phyloP scores from a whole-genome alignment of 148 eudicot genomes.

The Rhododendron ferrugineum region DNA sequence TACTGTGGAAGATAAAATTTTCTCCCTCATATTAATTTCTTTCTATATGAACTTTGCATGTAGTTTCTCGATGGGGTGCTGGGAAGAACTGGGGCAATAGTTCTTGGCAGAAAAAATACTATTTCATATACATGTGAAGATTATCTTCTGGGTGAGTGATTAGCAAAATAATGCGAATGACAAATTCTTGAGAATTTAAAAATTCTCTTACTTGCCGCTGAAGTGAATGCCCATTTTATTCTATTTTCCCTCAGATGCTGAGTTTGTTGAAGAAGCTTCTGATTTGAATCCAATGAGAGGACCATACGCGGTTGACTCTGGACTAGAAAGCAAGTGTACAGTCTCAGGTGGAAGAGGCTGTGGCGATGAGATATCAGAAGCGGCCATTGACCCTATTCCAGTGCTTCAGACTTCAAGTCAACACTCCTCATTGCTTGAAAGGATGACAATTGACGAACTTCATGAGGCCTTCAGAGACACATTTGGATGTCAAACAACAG shows the following conservation, averaged over 20 bases:
- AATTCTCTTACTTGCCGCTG: not conserved
- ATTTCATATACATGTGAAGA: slow-evolving; percentile 14
- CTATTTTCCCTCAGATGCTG: slow-evolving; percentile 13
- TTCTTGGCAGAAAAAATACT: slow-evolving; percentile 6
- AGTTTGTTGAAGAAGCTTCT: slow-evolving; percentile 12
- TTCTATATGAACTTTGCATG: not conserved
- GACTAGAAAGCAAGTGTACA: slow-evolving; percentile 1
- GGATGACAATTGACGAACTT: slow-evolving; percentile 12
- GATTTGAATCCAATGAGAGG: slow-evolving; percentile 12
- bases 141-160: slow-evolving; percentile 19
- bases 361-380: slow-evolving; percentile 5
- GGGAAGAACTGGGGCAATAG: slow-evolving; percentile 1
- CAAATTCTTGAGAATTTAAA: not conserved
- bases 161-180: not conserved
- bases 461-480: slow-evolving; percentile 13
- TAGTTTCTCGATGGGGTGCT: slow-evolving; percentile 17
- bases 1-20: not conserved
- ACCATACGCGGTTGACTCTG: not conserved
- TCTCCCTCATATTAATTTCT: not conserved
- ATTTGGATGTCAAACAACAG: slow-evolving; percentile 16
- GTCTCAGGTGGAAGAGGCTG: not conserved
- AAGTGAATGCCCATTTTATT: not conserved
- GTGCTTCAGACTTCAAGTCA: not conserved
- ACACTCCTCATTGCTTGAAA: slow-evolving; percentile 10
- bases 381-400: slow-evolving; percentile 1